These are phyloP conservation scores for Lipomyces yamadae DNA, from an alignment of 805 yeast genomes.

Conservation along the genomic window DNA sequence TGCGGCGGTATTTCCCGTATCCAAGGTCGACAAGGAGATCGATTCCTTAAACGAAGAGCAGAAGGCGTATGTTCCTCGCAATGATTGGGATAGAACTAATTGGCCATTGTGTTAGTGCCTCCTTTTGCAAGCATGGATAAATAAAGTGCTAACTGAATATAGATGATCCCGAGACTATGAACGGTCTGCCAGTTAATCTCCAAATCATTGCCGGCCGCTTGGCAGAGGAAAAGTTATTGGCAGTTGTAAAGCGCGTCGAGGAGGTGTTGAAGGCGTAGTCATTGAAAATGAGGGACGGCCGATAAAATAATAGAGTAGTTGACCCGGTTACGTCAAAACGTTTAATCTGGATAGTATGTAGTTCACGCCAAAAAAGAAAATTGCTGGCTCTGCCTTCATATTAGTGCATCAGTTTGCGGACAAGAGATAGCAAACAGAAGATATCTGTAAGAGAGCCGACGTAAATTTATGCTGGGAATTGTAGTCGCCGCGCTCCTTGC, in stretches of 20 bases:
- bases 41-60: slow-evolving; percentile 34
- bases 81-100: slow-evolving; percentile 35
- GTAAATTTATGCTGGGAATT: no score
- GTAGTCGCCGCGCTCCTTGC: background rate
- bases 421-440: no score
- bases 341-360: slow-evolving; percentile 6
- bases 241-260: slow-evolving; percentile 40
- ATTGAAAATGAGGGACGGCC: background rate
- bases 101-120: slow-evolving; percentile 36
- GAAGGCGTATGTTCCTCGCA: slow-evolving; percentile 35
- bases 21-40: slow-evolving; percentile 35
- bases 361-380: background rate
- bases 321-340: background rate
- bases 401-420: background rate
- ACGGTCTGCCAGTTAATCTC: slow-evolving; percentile 39
- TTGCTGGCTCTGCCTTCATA: background rate
- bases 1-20: slow-evolving; percentile 39
- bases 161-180: slow-evolving; percentile 38
- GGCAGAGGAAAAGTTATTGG: slow-evolving; percentile 39
- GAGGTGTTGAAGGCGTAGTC: slow-evolving; percentile 28
- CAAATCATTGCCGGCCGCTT: slow-evolving; percentile 38
- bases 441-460: no score
- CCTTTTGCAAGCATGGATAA: background rate
- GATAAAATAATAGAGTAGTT: background rate
- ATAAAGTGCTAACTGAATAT: slow-evolving; percentile 2